Conservation (phyloP, 257 asterid species). For the Linaria vulgaris region DNA sequence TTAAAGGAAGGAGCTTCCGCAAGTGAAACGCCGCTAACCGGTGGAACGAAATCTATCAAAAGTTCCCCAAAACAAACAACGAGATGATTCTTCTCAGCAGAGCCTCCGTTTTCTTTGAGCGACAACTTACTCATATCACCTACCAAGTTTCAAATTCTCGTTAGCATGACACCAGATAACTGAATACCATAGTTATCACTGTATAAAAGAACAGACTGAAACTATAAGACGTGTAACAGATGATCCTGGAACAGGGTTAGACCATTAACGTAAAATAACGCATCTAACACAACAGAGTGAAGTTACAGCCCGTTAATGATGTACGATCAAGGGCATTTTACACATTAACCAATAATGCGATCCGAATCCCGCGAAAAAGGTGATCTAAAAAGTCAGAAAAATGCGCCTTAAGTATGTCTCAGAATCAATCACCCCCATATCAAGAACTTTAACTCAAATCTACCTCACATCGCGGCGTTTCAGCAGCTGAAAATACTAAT, state of each 20-base stretch:
- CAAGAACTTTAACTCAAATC: neutral
- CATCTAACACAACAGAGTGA: no score
- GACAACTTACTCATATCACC: slow-evolving; percentile 53
- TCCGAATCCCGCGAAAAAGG: neutral
- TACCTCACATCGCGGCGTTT: no score
- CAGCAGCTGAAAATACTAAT: no score
- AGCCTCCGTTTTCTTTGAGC: slow-evolving; percentile 37
- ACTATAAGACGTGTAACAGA: no score
- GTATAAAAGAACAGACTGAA: slow-evolving; percentile 5
- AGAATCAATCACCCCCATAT: neutral
- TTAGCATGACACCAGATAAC: slow-evolving; percentile 10
- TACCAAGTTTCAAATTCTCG: slow-evolving; percentile 31
- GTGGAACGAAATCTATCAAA: slow-evolving; percentile 94
- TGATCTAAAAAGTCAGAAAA: neutral
- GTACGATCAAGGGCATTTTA: no score
- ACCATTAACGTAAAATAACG: neutral
- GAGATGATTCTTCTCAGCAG: slow-evolving; percentile 36
- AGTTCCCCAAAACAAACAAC: slow-evolving; percentile 90
- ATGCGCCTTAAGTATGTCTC: neutral
- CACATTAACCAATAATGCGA: no score
- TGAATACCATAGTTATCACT: slow-evolving; percentile 17
- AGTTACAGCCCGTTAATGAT: no score
- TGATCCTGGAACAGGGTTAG: neutral
- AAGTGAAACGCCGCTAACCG: slow-evolving; percentile 79
- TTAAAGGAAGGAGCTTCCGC: slow-evolving; percentile 89